Evolutionary conservation across 208 protist species (phyloP).

Genomic region (Histomonas meleagridis): DNA sequence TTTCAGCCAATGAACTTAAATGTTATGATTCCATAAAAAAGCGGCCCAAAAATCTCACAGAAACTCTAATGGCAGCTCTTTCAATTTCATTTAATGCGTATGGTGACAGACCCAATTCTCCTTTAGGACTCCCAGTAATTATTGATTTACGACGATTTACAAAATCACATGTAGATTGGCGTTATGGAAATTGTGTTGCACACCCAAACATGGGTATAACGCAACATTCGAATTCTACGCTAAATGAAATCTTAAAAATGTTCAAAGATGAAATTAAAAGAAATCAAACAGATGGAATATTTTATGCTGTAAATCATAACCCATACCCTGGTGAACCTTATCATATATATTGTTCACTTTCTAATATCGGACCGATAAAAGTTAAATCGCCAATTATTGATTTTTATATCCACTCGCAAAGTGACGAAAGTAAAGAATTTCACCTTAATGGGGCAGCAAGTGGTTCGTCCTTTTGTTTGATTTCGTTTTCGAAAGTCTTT

Average conservation of each 20-base stretch:
- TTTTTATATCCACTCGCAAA: background rate
- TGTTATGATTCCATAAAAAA: background rate
- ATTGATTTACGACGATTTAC: background rate
- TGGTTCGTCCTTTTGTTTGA: background rate
- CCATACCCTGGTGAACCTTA: background rate
- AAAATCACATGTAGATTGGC: background rate
- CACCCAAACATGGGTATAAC: background rate
- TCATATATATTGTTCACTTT: background rate
- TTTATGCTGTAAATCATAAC: background rate
- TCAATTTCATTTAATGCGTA: background rate
- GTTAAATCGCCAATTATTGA: background rate
- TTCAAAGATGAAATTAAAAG: background rate
- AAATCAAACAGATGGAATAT: background rate
- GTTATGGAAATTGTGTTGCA: background rate
- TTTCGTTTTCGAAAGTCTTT: background rate
- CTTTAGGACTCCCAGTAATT: background rate
- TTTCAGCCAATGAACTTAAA: background rate
- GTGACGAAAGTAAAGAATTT: background rate
- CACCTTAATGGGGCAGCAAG: background rate
- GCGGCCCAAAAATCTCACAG: background rate
- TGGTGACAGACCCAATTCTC: background rate
- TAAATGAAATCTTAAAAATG: background rate
- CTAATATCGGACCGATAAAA: background rate
- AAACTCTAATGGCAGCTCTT: background rate
- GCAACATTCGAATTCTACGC: background rate